Percentiles rank a stretch among this genome's conserved stretches.
Conservation (phyloP, 2,329 filamentous ascomycete genomes). For the Stemphylium beticola region DNA sequence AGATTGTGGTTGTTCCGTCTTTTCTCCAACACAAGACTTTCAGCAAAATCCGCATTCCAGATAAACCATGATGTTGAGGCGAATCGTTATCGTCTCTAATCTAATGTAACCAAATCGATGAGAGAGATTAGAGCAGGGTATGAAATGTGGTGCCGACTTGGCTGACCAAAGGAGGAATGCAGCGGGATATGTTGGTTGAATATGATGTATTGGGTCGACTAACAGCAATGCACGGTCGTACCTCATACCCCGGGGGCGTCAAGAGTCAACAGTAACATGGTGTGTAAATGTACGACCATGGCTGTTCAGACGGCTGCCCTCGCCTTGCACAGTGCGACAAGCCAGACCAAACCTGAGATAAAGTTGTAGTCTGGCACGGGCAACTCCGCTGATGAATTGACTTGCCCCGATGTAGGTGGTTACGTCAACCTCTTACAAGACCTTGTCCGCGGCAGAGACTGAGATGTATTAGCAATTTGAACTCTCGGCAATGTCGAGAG, state of each 20-base stretch:
- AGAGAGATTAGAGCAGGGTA: neutral
- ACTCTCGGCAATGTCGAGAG: neutral
- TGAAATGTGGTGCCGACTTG: neutral
- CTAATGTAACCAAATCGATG: too few relatives aligned
- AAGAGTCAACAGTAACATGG: neutral
- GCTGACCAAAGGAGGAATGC: neutral
- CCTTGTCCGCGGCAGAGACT: slow-evolving; percentile 45
- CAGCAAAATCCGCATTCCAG: too few relatives aligned
- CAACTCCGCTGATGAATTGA: neutral
- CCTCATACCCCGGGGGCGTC: too few relatives aligned
- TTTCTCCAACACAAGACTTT: too few relatives aligned
- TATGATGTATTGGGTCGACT: slow-evolving; percentile 1
- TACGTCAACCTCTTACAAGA: slow-evolving; percentile 23
- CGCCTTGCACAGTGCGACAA: neutral
- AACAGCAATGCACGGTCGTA: neutral
- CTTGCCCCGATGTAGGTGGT: neutral
- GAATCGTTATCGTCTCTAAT: too few relatives aligned
- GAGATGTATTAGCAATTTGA: neutral
- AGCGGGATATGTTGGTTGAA: neutral
- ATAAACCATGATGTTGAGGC: too few relatives aligned
- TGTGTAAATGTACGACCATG: neutral
- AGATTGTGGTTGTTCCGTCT: too few relatives aligned
- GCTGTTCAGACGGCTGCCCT: neutral
- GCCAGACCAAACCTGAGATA: neutral
- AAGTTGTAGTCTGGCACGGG: neutral